Evolutionary conservation across 78 protist species (phyloP).

Genomic region (Anaeramoeba ignava): DNA sequence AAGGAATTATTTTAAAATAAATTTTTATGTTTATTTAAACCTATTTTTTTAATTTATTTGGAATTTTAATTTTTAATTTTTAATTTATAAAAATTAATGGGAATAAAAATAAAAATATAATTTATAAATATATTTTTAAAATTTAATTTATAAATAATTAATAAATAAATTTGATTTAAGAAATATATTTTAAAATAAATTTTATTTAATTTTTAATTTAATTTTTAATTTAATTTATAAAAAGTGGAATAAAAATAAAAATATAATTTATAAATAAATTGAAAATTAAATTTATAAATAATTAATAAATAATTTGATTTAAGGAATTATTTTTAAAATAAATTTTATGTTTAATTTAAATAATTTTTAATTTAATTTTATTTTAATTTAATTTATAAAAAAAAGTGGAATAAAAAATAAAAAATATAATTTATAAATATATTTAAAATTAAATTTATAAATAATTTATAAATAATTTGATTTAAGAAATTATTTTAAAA

Average conservation of each 20-base stretch:
- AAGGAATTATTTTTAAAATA: neutral
- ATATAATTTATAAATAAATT: neutral
- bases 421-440: neutral
- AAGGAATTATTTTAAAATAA: no score
- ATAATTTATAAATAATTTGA: neutral
- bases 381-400: neutral
- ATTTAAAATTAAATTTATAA: neutral
- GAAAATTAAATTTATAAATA: neutral
- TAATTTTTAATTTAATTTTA: neutral
- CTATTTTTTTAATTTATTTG: neutral
- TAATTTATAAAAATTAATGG: no score
- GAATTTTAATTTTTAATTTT: neutral
- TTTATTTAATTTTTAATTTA: neutral
- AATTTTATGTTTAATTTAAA: neutral
- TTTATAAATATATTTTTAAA: neutral
- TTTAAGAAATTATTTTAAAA: neutral
- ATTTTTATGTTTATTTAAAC: neutral
- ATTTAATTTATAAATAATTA: conserved; percentile 4
- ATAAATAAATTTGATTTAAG: neutral
- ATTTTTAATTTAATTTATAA: neutral
- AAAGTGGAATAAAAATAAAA: no score
- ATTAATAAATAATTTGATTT: neutral
- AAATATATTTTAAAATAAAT: neutral
- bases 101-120: neutral
- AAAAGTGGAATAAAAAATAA: neutral